A percentile compares a stretch with the other conserved stretches of the same genome.
phyloP scores from a whole-genome alignment of 2,329 filamentous ascomycete genomes.

The Apiospora saccharicola region DNA sequence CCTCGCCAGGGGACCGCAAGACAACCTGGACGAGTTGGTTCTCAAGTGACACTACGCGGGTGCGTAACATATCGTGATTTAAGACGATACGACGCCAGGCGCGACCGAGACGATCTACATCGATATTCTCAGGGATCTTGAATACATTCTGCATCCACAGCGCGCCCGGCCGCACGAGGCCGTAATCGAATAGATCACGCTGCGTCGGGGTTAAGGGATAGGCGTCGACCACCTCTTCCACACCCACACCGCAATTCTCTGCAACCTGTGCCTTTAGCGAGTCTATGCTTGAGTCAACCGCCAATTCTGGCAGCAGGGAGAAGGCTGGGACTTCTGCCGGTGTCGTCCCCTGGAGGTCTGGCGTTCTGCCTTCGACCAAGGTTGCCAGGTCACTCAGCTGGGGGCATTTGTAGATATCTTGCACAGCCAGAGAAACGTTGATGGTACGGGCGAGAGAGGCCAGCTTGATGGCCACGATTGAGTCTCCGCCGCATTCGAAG shows the following conservation, averaged over 20 bases:
- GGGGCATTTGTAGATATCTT: slow-evolving; percentile 3
- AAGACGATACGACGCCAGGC: not conserved
- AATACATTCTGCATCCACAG: slow-evolving; percentile 20
- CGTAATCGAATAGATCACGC: not conserved
- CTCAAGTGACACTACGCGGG: not conserved
- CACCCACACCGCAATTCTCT: not conserved
- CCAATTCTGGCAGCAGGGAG: not conserved
- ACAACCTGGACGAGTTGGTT: not conserved
- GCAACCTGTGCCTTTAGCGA: not conserved
- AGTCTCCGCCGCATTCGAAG: slow-evolving; percentile 44
- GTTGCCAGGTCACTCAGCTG: not conserved
- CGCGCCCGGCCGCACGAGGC: not conserved
- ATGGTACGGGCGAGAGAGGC: slow-evolving; percentile 43
- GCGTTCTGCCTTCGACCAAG: not conserved
- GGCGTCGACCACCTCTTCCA: not conserved
- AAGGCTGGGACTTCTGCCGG: not conserved
- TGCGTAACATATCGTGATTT: not conserved
- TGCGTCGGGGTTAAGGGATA: slow-evolving; percentile 8
- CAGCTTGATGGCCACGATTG: slow-evolving; percentile 47
- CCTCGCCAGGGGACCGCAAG: not conserved
- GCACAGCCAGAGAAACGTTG: not conserved
- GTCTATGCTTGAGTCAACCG: not conserved
- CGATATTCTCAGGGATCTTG: not conserved
- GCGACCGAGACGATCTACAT: not conserved
- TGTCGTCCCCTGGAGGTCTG: not conserved